A percentile compares a stretch with the other conserved stretches of the same genome.
These are phyloP conservation scores for Harrya chromipes DNA, from an alignment of 768 basidiomycete genomes.

Conservation along the genomic window DNA sequence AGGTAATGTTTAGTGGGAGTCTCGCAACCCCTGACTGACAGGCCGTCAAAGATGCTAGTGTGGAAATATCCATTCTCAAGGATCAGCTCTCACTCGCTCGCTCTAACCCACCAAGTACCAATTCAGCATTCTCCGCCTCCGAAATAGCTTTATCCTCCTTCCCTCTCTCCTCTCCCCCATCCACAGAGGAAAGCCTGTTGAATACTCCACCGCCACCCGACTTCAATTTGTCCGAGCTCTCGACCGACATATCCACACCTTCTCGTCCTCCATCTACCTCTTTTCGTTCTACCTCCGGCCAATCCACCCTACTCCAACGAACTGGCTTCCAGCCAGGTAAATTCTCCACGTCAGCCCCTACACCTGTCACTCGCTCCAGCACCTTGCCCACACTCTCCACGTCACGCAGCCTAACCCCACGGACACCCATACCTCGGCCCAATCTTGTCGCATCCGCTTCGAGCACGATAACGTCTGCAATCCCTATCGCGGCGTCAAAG, in stretches of 20 bases:
- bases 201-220: constrained; percentile 58
- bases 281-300: constrained; percentile 36
- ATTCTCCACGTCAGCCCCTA: constrained; percentile 38
- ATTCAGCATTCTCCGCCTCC: constrained; percentile 26
- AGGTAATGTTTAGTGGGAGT: constrained; percentile 55
- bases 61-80: constrained; percentile 78
- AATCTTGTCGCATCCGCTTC: constrained; percentile 40
- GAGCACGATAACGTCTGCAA: constrained; percentile 28
- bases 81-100: constrained; percentile 58
- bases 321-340: constrained; percentile 47
- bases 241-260: constrained; percentile 42
- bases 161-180: constrained; percentile 30
- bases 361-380: constrained; percentile 54
- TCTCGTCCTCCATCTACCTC: constrained; percentile 31
- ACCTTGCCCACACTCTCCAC: constrained; percentile 52
- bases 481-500: constrained; percentile 50
- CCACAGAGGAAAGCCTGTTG: constrained; percentile 54
- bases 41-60: constrained; percentile 64
- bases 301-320: constrained; percentile 49
- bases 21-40: constrained; percentile 13
- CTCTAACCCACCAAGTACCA: constrained; percentile 28
- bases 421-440: constrained; percentile 42
- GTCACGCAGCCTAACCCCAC: constrained; percentile 43
- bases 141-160: constrained; percentile 32
- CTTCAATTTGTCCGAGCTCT: constrained; percentile 57